These are phyloP conservation scores for Backusella circina DNA, from an alignment of 192 early-diverging fungal genomes.

Conservation along the genomic window DNA sequence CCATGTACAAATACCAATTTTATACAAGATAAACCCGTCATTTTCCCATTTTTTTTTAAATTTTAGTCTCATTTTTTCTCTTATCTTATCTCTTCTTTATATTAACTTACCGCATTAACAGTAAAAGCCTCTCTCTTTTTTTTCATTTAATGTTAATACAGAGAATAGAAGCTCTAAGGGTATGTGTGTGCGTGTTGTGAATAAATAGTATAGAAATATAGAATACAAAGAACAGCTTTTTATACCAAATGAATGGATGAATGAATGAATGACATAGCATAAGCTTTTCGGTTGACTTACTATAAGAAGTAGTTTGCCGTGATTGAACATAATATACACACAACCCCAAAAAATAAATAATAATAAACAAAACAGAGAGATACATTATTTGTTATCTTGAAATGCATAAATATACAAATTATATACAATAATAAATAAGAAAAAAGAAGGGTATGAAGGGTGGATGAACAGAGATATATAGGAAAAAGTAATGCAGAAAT, in stretches of 20 bases:
- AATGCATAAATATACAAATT: conserved; percentile 5
- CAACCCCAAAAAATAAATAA: neutral
- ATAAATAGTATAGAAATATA: neutral
- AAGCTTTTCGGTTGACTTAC: neutral
- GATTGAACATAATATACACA: neutral
- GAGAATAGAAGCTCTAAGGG: neutral
- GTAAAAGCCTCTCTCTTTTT: neutral
- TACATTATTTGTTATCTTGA: neutral
- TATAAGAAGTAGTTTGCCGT: neutral
- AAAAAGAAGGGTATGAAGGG: neutral
- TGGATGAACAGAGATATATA: neutral
- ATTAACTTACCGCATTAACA: neutral
- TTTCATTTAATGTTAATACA: neutral
- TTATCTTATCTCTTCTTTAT: neutral
- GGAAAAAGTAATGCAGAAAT: neutral
- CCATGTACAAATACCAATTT: neutral
- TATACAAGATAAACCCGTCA: neutral
- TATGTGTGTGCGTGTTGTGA: no score
- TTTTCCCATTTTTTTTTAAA: neutral
- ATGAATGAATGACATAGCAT: neutral
- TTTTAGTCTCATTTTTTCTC: neutral
- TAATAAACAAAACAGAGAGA: neutral
- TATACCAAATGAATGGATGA: neutral
- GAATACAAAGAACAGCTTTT: no score
- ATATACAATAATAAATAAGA: neutral